phyloP scores from a whole-genome alignment of 345 rosid species.

The Lepidium aucheri region DNA sequence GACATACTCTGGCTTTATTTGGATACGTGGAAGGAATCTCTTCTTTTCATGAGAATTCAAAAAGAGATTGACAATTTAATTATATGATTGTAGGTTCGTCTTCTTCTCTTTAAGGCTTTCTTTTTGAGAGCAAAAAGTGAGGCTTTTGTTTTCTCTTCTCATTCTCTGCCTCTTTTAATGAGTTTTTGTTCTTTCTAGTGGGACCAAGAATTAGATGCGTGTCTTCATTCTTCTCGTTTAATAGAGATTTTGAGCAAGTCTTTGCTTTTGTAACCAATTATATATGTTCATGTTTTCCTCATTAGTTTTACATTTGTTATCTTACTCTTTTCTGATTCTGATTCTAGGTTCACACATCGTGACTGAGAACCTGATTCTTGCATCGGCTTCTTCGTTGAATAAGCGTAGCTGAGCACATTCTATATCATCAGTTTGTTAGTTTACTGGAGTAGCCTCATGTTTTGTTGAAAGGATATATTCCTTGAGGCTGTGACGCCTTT shows the following conservation, averaged over 20 bases:
- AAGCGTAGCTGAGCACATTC: constrained; percentile 10
- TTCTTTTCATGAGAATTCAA: constrained; percentile 1
- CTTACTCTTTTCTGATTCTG: constrained; percentile 4
- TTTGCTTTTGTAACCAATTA: constrained; percentile 11
- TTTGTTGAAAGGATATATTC: constrained; percentile 21
- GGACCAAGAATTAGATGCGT: constrained; percentile 25
- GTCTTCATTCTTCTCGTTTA: background rate
- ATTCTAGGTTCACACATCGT: constrained; percentile 17
- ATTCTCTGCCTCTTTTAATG: constrained; percentile 1
- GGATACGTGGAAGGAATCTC: constrained; percentile 24
- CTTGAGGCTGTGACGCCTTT: constrained; percentile 20
- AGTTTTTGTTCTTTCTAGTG: constrained; percentile 13
- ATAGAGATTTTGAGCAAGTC: constrained; percentile 11
- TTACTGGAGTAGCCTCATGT: background rate
- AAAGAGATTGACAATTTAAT: background rate
- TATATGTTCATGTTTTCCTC: constrained; percentile 5
- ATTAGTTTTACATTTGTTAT: background rate
- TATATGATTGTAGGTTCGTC: constrained; percentile 8
- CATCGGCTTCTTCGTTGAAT: constrained; percentile 8
- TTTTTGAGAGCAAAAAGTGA: background rate
- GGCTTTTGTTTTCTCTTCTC: constrained; percentile 12
- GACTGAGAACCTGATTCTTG: constrained; percentile 22
- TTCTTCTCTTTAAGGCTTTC: constrained; percentile 11
- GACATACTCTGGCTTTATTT: constrained; percentile 23
- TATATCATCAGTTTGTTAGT: background rate